Percentiles rank a stretch among this genome's conserved stretches.
These are phyloP conservation scores for Linum usitatissimum DNA, from an alignment of 345 rosid genomes.

Conservation along the genomic window DNA sequence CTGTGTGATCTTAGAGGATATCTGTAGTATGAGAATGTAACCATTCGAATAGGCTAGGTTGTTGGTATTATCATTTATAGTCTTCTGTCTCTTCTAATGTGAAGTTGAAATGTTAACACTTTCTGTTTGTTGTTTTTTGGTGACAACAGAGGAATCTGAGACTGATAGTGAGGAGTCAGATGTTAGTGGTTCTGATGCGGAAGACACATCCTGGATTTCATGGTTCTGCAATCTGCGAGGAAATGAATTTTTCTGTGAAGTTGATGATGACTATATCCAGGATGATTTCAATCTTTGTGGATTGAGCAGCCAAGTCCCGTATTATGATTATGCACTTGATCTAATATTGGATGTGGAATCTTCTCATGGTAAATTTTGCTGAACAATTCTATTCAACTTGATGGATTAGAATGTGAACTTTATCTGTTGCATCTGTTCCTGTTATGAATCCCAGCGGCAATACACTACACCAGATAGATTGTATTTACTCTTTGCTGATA, in stretches of 20 bases:
- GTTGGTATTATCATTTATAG: not conserved
- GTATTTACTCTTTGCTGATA: too few species aligned
- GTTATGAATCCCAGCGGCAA: too few species aligned
- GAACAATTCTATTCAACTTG: not conserved
- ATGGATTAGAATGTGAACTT: not conserved
- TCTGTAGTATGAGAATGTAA: too few species aligned
- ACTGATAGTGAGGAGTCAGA: conserved; percentile 76
- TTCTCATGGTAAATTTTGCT: conserved; percentile 59
- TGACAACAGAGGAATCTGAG: conserved; percentile 56
- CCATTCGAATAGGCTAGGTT: too few species aligned
- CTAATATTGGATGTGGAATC: conserved; percentile 87
- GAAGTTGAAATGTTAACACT: not conserved
- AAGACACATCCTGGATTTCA: conserved; percentile 91
- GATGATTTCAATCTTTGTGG: conserved; percentile 98
- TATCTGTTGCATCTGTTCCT: too few species aligned
- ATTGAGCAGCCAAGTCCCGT: conserved; percentile 92
- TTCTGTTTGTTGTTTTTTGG: conserved; percentile 10
- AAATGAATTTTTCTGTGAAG: conserved; percentile 93
- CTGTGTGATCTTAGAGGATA: too few species aligned
- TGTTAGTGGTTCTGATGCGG: conserved; percentile 88
- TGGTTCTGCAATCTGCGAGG: conserved; percentile 97
- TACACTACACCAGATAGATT: too few species aligned
- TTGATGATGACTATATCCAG: conserved; percentile 91
- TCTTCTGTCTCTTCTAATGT: not conserved
- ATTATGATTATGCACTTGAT: conserved; percentile 90